Conservation (phyloP, 192 early-diverging fungal genomes). For the Geranomyces variabilis region DNA sequence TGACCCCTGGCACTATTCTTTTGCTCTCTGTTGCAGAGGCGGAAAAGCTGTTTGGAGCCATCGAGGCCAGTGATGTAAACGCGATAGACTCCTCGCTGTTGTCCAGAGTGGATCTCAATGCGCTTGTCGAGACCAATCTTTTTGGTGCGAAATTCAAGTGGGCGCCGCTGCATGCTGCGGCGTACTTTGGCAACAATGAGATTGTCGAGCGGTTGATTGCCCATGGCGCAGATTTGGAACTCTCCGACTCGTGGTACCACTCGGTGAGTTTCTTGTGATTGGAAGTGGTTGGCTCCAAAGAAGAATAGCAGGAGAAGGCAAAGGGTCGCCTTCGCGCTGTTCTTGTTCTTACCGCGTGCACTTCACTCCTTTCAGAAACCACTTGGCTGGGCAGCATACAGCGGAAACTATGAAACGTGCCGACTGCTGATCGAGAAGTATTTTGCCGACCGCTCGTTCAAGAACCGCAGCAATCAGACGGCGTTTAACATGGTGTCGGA, state of each 20-base stretch:
- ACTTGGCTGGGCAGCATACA: conserved; percentile 91
- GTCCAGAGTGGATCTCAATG: conserved; percentile 43
- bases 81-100: conserved; percentile 27
- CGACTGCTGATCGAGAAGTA: conserved; percentile 75
- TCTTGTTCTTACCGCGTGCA: background rate
- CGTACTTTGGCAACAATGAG: conserved; percentile 76
- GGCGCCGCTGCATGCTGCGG: conserved; percentile 83
- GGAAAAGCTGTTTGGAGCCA: conserved; percentile 40
- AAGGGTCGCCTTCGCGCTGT: background rate
- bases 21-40: background rate
- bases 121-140: conserved; percentile 43
- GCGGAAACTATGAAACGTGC: conserved; percentile 69
- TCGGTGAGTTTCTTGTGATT: conserved; percentile 50
- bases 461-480: conserved; percentile 77
- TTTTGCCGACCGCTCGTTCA: conserved; percentile 71
- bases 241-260: conserved; percentile 81
- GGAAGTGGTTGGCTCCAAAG: too few relatives aligned
- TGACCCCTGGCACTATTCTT: background rate
- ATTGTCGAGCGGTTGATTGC: conserved; percentile 70
- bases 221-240: conserved; percentile 76
- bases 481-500: conserved; percentile 82
- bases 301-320: too few relatives aligned
- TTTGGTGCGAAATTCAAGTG: conserved; percentile 75
- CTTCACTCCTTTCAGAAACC: conserved; percentile 54
- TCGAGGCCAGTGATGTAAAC: conserved; percentile 44